phyloP scores from a whole-genome alignment of 805 yeast species.

The Schizosaccharomyces pombe region DNA sequence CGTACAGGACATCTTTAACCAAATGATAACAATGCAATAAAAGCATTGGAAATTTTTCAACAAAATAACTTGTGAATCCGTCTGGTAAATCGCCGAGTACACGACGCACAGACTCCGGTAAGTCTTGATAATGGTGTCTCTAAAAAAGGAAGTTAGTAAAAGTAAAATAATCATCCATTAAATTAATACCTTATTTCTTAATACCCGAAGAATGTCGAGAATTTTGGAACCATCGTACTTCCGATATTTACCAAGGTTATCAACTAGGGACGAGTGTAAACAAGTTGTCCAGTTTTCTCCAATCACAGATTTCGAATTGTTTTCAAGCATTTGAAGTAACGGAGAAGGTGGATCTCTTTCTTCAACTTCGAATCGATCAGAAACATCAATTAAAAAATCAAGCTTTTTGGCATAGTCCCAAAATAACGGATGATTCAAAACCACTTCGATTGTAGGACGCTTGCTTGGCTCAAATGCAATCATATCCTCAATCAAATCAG shows the following conservation, averaged over 20 bases:
- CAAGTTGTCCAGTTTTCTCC: slow-evolving; percentile 53
- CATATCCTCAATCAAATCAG: slow-evolving; percentile 52
- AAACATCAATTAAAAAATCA: slow-evolving; percentile 63
- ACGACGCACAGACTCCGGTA: slow-evolving; percentile 40
- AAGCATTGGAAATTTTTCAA: slow-evolving; percentile 49
- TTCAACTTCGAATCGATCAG: slow-evolving; percentile 78
- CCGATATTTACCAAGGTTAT: slow-evolving; percentile 72
- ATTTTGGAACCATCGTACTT: slow-evolving; percentile 59
- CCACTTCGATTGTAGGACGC: slow-evolving; percentile 47
- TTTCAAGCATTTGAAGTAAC: slow-evolving; percentile 32
- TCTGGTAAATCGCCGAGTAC: slow-evolving; percentile 62
- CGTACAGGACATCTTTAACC: neutral
- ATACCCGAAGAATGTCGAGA: slow-evolving; percentile 68
- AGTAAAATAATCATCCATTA: no score
- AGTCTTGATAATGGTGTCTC: slow-evolving; percentile 79
- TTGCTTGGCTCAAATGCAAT: slow-evolving; percentile 36
- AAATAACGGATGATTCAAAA: slow-evolving; percentile 69
- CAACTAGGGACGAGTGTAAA: slow-evolving; percentile 51
- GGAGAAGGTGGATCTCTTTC: slow-evolving; percentile 55
- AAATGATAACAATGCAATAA: slow-evolving; percentile 27
- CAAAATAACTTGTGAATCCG: slow-evolving; percentile 64
- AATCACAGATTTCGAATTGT: slow-evolving; percentile 22
- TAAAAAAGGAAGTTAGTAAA: no score
- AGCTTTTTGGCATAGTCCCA: slow-evolving; percentile 57
- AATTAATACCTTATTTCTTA: slow-evolving; percentile 41